Evolutionary conservation across 2,329 filamentous ascomycete genomes (phyloP), one percentile per base, ranked within the genome.

Genomic region (Neonectria magnoliae): DNA sequence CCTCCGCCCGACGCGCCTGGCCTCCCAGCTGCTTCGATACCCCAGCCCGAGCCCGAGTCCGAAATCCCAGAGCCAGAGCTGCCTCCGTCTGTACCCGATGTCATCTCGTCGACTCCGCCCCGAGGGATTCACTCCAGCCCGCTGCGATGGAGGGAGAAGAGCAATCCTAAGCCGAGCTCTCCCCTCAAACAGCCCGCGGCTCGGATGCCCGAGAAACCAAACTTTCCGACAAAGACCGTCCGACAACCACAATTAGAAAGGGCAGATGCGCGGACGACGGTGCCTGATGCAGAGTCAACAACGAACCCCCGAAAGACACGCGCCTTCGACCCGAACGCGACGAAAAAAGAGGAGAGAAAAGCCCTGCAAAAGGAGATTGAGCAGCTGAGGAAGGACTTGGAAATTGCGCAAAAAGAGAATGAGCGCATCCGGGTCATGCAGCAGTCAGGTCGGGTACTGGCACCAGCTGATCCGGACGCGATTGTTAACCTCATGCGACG

Each of bases 101-200:
- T 84, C 0, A 79, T 86, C 1, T 81, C 87, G 29, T 85, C 83
- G 47, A 85, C 85, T 3, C 86, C 86, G 8, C 86, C 87, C 1
- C 75, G 80, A 20, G 88, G 88, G 1, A 90, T 90, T 29, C 88
- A 90, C 64, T 84, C 84, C 55, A 88, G 86, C 14, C 87, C 88
- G 0, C 86, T 85, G 3, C 81, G 81, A 70, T 80, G 83, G 69
- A 81, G 78, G 18, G 68, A 71, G 29, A 67, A 72, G 47, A 81
- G 64, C 16, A 66, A 76, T 58, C 75, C 74, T 1, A 74, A 81
- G 50, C 84, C 81, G 61, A 82, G 79, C 62, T 88, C 87, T 2
- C 85, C 85, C 1, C 72, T 85, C 3, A 87, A 86, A 55, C 81
- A 82, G 8, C 78, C 78, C 0, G 78, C 80, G 1, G 68, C 79